These are phyloP conservation scores for Aureobasidium leucospermi DNA, from an alignment of 2,329 filamentous ascomycete species.

Conservation along the genomic window DNA sequence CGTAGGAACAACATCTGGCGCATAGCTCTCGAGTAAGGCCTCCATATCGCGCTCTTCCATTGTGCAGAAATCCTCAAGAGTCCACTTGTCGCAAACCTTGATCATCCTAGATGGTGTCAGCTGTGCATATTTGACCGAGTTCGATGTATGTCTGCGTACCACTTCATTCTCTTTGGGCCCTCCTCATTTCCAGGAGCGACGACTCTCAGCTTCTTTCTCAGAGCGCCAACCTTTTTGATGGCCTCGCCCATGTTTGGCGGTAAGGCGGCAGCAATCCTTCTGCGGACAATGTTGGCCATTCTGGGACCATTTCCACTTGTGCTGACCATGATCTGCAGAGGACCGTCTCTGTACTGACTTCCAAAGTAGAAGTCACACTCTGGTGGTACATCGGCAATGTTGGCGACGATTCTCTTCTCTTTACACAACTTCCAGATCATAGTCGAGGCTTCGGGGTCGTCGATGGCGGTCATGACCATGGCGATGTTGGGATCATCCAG, in stretches of 20 bases:
- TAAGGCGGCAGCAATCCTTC: constrained; percentile 69
- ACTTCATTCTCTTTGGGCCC: constrained; percentile 82
- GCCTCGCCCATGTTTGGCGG: constrained; percentile 77
- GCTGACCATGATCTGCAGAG: constrained; percentile 96
- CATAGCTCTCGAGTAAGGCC: constrained; percentile 69
- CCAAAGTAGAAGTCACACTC: constrained; percentile 99
- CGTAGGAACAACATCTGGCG: constrained; percentile 36
- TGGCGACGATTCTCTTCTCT: constrained; percentile 72
- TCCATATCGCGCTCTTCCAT: constrained; percentile 80
- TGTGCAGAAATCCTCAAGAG: constrained; percentile 72
- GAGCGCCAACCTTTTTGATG: constrained; percentile 72
- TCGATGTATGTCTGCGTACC: constrained; percentile 44
- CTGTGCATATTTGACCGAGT: no score
- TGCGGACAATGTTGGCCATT: constrained; percentile 76
- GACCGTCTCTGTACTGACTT: constrained; percentile 87
- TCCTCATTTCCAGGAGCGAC: constrained; percentile 66
- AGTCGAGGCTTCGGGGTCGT: constrained; percentile 85
- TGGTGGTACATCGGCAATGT: constrained; percentile 92
- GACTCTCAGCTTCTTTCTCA: constrained; percentile 71
- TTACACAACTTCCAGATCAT: constrained; percentile 92
- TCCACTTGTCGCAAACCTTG: constrained; percentile 80
- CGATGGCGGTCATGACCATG: constrained; percentile 90
- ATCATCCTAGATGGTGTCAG: constrained; percentile 62
- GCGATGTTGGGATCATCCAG: constrained; percentile 61
- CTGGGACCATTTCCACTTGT: constrained; percentile 95